phyloP scores from a whole-genome alignment of 2,329 filamentous ascomycete genomes.

The Neodidymelliopsis sp. region DNA sequence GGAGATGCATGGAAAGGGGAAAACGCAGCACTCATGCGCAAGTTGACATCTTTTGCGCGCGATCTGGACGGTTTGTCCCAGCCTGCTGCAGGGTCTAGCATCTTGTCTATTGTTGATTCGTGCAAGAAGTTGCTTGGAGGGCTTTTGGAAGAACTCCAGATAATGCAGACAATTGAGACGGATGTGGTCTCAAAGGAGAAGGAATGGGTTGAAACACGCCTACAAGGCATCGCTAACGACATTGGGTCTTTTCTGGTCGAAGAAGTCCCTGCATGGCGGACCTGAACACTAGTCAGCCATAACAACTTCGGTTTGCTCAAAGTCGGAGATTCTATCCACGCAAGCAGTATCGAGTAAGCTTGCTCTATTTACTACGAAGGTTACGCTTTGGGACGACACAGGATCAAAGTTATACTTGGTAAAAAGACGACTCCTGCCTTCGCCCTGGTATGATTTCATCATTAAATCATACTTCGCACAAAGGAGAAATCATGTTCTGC shows the following conservation, averaged over 20 bases:
- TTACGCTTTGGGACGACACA: too few relatives aligned
- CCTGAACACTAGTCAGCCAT: conserved; percentile 12
- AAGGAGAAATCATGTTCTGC: too few relatives aligned
- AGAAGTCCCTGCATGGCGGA: conserved; percentile 36
- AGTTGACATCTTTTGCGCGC: conserved; percentile 40
- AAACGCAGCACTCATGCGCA: conserved; percentile 44
- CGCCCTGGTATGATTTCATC: too few relatives aligned
- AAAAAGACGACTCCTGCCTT: too few relatives aligned
- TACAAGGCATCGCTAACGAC: conserved; percentile 38
- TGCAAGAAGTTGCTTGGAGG: conserved; percentile 42
- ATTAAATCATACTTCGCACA: too few relatives aligned
- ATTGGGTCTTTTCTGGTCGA: conserved; percentile 25
- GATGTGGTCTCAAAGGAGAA: conserved; percentile 43
- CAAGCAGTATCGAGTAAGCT: too few relatives aligned
- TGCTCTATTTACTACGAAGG: too few relatives aligned
- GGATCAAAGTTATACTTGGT: too few relatives aligned
- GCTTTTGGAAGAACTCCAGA: conserved; percentile 43
- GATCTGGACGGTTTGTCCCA: conserved; percentile 42
- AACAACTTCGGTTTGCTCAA: neutral
- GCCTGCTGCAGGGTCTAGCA: conserved; percentile 42
- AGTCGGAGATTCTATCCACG: too few relatives aligned
- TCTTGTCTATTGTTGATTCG: conserved; percentile 37
- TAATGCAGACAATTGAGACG: conserved; percentile 44
- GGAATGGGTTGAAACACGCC: conserved; percentile 46
- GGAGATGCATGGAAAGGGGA: conserved; percentile 47